Conservation (phyloP, 1,284 basidiomycete genomes). For the Schizophyllum commune region DNA sequence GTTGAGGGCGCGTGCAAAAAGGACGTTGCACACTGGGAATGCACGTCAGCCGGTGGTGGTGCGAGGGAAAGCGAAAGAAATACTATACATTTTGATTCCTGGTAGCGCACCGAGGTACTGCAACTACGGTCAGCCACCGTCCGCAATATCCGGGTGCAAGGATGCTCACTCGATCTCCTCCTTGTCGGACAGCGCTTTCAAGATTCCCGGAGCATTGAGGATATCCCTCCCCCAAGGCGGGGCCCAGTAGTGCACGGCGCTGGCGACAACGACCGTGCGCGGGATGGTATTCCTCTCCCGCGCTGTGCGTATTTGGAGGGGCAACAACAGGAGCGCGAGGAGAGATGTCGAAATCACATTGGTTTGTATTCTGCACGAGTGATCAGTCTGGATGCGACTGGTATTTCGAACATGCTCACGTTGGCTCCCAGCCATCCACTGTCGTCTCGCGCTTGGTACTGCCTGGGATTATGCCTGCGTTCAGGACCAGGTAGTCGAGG, state of each 20-base stretch:
- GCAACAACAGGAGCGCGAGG: constrained; percentile 20
- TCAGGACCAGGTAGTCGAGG: constrained; percentile 26
- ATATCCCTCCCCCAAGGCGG: not conserved
- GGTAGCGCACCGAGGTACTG: too few relatives aligned
- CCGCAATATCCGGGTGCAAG: not conserved
- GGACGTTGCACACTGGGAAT: constrained; percentile 18
- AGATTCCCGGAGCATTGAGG: constrained; percentile 16
- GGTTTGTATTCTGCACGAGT: constrained; percentile 19
- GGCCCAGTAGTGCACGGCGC: constrained; percentile 18
- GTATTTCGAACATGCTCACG: too few relatives aligned
- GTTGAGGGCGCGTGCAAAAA: constrained; percentile 26
- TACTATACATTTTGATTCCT: constrained; percentile 25
- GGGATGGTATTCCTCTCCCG: constrained; percentile 10
- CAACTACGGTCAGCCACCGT: not conserved
- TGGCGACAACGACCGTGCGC: constrained; percentile 20
- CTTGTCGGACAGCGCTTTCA: constrained; percentile 22
- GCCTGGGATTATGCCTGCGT: constrained; percentile 19
- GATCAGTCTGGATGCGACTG: too few relatives aligned
- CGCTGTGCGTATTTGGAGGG: constrained; percentile 16
- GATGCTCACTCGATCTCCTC: constrained; percentile 16
- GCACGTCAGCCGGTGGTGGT: too few relatives aligned
- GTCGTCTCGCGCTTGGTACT: constrained; percentile 13
- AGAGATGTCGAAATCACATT: constrained; percentile 23
- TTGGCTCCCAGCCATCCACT: constrained; percentile 23
- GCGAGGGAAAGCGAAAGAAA: too few relatives aligned